phyloP scores from a whole-genome alignment of 2,329 filamentous ascomycete species.

The Ceratocystis diversiconidia region DNA sequence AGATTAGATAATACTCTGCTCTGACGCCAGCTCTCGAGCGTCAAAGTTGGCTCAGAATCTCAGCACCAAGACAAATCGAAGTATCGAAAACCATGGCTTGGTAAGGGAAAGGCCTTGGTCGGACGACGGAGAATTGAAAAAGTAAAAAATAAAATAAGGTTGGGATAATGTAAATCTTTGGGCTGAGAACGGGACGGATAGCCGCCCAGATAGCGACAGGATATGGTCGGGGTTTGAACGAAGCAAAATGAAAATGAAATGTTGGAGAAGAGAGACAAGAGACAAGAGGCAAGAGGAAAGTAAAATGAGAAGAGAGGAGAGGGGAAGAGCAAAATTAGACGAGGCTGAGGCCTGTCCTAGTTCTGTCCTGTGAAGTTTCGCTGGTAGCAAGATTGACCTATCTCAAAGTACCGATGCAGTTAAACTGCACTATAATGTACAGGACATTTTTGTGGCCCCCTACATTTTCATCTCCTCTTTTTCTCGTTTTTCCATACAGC shows the following conservation, averaged over 20 bases:
- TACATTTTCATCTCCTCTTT: neutral
- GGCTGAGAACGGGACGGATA: neutral
- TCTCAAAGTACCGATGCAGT: neutral
- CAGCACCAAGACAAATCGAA: neutral
- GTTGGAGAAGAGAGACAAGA: neutral
- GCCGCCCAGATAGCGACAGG: neutral
- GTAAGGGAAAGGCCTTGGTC: no score
- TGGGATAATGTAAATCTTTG: conserved; percentile 1
- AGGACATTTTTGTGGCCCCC: neutral
- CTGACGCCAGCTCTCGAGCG: neutral
- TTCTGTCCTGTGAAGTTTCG: neutral
- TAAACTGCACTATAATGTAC: neutral
- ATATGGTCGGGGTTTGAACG: neutral
- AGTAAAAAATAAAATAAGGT: neutral
- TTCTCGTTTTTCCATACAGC: neutral
- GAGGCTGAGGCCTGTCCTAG: neutral
- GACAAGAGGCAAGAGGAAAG: neutral
- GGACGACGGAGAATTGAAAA: neutral
- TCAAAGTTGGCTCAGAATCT: neutral
- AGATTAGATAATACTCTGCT: neutral
- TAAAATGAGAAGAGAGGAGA: neutral
- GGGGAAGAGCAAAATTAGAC: neutral
- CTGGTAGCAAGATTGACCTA: neutral
- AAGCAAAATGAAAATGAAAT: neutral
- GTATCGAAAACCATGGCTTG: neutral